Evolutionary conservation across 176 grass and related monocot genomes (phyloP).

Genomic region (Hsuehochloa calcarea): DNA sequence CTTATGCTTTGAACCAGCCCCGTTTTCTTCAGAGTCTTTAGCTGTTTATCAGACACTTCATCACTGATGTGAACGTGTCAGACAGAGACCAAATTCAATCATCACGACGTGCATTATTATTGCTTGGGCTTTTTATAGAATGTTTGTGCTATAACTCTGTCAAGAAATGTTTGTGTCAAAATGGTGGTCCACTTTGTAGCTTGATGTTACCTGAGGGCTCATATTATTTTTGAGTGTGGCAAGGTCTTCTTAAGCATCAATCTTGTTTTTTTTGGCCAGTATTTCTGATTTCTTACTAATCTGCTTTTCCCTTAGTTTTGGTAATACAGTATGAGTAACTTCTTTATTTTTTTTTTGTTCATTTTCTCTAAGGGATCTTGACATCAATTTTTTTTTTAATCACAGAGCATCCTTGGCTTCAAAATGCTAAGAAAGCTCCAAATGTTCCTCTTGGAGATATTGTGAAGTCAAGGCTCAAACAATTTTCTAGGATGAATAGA

Average conservation of each 20-base stretch:
- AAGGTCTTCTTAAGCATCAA: neutral
- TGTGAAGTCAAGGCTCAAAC: constrained; percentile 98
- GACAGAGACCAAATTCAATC: neutral
- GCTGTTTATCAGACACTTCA: neutral
- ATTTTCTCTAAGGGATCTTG: neutral
- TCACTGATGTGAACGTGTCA: neutral
- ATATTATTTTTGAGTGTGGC: neutral
- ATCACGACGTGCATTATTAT: neutral
- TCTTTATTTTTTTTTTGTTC: neutral
- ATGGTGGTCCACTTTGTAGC: neutral
- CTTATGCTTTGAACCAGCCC: neutral
- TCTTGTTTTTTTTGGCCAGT: neutral
- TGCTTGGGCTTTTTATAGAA: constrained; percentile 14
- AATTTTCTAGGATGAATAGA: constrained; percentile 99
- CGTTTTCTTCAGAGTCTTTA: neutral
- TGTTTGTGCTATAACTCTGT: neutral
- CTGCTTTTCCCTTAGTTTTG: neutral
- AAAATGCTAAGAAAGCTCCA: constrained; percentile 98
- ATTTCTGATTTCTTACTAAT: neutral
- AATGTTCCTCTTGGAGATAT: constrained; percentile 99
- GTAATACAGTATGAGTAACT: neutral
- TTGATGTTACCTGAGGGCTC: neutral
- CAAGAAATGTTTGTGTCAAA: neutral
- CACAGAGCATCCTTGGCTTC: constrained; percentile 92
- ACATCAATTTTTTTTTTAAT: neutral